Base-by-base conservation (phyloP, 2,329 filamentous ascomycete genomes). In the Fusarium chlamydosporum region DNA sequence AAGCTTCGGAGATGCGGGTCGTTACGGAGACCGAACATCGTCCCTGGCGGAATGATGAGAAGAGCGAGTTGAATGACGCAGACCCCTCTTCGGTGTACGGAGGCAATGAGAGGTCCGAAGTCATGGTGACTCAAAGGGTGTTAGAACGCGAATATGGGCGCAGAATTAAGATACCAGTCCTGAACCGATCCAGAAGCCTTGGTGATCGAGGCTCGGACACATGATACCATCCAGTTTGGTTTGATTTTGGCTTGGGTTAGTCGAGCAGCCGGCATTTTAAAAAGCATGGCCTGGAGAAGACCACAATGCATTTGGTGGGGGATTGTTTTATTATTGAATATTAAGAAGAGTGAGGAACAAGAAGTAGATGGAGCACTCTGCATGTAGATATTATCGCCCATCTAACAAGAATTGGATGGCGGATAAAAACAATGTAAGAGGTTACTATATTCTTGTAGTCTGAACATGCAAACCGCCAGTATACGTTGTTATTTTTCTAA, bases 141-240 rank as follows among this genome's bases (percentile, higher is more conserved):
- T 34, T 48, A 26, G 41, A 45, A 26, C 31, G 53, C 26, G 51
- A 38, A 46, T 51, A 66, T 35, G 46, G 38, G 58, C 38, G 47
- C 48, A 54, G 23, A 43, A 38, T 38, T 51, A 40, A 59, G 38
- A 61, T 61, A 61, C 54, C 45, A 45, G 41, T 41, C 35, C 40
- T 31, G 31, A 47, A 40, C 50, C 29, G 40, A 58, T 47, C 20
- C 41, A 31, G 34, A 54, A 57, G 40, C 53, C 38, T 63, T 29
- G 46, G 34, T 55, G 52, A 47, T 47, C 15, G 41, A 33, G 40
- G 34, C 51, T 56, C 42, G 57, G 61, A 48, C 42, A 53, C 46
- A 65, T 46, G 61, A 68, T 68, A 56, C 65, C 60, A 61, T 29
- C 29, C 26, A 63, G 38, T 56, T 50, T 58, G 51, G 45, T 23